phyloP scores from a whole-genome alignment of 192 early-diverging fungal genomes.

The Endogone sp. region DNA sequence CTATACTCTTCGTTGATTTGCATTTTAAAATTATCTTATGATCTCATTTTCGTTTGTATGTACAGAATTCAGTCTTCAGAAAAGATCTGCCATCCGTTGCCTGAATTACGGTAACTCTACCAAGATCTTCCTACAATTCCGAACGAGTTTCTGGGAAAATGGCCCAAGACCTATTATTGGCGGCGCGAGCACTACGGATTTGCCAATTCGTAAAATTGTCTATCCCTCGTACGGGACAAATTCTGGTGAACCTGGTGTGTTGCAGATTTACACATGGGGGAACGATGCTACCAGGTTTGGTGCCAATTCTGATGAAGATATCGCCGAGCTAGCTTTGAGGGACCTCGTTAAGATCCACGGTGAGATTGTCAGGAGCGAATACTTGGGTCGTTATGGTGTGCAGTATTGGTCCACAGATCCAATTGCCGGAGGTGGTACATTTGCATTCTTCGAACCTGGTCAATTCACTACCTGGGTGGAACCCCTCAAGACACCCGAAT shows the following conservation, averaged over 20 bases:
- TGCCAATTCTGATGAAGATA: constrained; percentile 16
- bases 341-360: constrained; percentile 22
- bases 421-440: constrained; percentile 11
- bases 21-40: neutral
- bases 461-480: constrained; percentile 15
- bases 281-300: constrained; percentile 2
- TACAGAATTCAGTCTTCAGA: constrained; percentile 7
- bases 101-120: constrained; percentile 8
- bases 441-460: constrained; percentile 5
- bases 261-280: constrained; percentile 18
- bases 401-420: constrained; percentile 20
- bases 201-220: constrained; percentile 2
- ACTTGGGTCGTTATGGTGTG: constrained; percentile 14
- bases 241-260: constrained; percentile 5
- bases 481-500: constrained; percentile 7
- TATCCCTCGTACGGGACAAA: constrained; percentile 20
- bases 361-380: constrained; percentile 6
- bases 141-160: constrained; percentile 27
- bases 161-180: constrained; percentile 18
- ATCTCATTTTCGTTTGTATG: neutral
- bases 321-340: constrained; percentile 15
- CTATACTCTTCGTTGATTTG: neutral
- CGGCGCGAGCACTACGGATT: constrained; percentile 17
- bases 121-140: constrained; percentile 22
- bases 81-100: constrained; percentile 10